Evolutionary conservation across 1,284 basidiomycete species (phyloP), one percentile per base, ranked within the genome.

Genomic region (Ganoderma leucocontextum): DNA sequence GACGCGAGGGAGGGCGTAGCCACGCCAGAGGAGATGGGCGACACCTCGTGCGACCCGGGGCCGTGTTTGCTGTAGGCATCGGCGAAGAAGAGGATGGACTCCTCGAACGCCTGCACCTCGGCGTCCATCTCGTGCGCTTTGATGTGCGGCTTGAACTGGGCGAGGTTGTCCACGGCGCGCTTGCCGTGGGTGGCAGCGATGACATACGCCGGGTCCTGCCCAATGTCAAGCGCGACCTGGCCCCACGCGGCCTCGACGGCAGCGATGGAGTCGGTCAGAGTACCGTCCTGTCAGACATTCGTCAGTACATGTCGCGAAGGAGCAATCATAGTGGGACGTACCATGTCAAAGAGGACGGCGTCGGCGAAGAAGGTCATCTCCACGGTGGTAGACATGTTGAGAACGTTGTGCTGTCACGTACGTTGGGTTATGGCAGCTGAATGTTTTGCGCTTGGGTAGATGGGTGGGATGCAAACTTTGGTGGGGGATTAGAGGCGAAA

Each of bases 211-310:
- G 89, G 89, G 78, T 91, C 89, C 77, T 88, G 86, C 65, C 88
- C 89, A 59, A 92, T 86, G 77, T 92, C 89, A 60, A 82, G 81
- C 2, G 92, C 92, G 62, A 94, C 91, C 73, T 89, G 90, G 52
- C 87, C 87, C 92, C 92, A 93, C 4, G 92, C 92, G 7, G 91
- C 90, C 78, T 94, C 92, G 70, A 93, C 91, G 9, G 92, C 91
- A 33, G 88, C 82, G 76, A 93, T 92, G 38, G 90, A 92, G 77
- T 92, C 90, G 62, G 91, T 92, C 64, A 93, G 81, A 8, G 91
- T 92, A 55, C 90, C 90, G 75, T 91, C 89, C 89, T 91, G 71
- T 33, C 15, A 35, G 7, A 4, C 15, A 12, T 35, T 6, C 6
- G 0, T 80, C 76, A 0, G 85, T 85, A 58, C 78, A 80, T 17